Evolutionary conservation across 371 early-diverging fungal genomes (phyloP).

Genomic region (Syncephalis fuscata): DNA sequence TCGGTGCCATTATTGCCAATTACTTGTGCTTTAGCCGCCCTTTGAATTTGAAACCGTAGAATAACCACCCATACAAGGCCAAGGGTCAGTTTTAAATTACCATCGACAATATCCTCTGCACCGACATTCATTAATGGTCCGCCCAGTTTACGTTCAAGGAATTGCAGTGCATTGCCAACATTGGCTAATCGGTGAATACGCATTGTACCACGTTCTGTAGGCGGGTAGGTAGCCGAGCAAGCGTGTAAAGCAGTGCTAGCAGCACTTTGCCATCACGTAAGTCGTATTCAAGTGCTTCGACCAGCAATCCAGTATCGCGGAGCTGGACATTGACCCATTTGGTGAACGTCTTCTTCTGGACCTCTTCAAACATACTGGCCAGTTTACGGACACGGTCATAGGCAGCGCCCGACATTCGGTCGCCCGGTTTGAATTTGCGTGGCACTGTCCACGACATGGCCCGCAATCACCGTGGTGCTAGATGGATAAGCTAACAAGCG

Average conservation of each 20-base stretch:
- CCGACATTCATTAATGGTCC: slow-evolving; percentile 55
- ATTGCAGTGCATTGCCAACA: slow-evolving; percentile 50
- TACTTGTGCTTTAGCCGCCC: slow-evolving; percentile 19
- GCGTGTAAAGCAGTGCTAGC: slow-evolving; percentile 32
- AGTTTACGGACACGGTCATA: not conserved
- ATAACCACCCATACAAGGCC: slow-evolving; percentile 75
- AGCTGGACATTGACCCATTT: slow-evolving; percentile 9
- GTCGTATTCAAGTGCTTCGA: slow-evolving; percentile 27
- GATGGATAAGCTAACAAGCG: too few species aligned
- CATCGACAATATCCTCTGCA: slow-evolving; percentile 69
- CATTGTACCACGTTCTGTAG: slow-evolving; percentile 42
- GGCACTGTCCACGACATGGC: too few species aligned
- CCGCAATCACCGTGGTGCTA: too few species aligned
- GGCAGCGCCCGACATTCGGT: too few species aligned
- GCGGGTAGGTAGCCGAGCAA: slow-evolving; percentile 30
- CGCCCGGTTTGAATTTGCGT: too few species aligned
- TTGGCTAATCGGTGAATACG: slow-evolving; percentile 71
- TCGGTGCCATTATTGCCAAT: not conserved
- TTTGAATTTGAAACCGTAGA: slow-evolving; percentile 43
- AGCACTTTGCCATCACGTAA: slow-evolving; percentile 43
- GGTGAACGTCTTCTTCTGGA: slow-evolving; percentile 7
- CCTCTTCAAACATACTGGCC: not conserved
- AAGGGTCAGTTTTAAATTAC: slow-evolving; percentile 68
- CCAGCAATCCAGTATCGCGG: not conserved
- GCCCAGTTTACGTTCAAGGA: slow-evolving; percentile 38